Base-by-base conservation (phyloP, 2,329 filamentous ascomycete species). In the Ceratocystis cacaofunesta region DNA sequence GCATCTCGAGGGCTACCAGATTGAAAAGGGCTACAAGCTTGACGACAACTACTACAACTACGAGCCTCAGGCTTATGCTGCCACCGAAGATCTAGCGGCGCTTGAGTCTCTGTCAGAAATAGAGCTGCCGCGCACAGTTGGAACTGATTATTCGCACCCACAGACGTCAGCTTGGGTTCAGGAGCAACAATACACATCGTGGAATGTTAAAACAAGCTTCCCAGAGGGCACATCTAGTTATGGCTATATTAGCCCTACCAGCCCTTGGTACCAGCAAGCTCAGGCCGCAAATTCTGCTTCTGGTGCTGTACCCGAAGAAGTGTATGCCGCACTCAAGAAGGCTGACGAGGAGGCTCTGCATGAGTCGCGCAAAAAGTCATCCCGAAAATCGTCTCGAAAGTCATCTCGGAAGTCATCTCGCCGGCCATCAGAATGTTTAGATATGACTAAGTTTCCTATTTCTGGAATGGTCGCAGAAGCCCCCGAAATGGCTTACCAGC, bases 351-450 rank as follows among this genome's bases (percentile, higher is more conserved):
- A 58, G 30, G 25, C 28, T 58, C 55, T 32, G n/a, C 30, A 5
- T 7, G 55, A 58, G 55, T 58, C 28, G 6, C 55, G 28, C 1
- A 58, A 58, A 17, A 62, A 32, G 43, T 30, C 65, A 4, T 44
- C 65, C 17, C 64, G 55, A 25, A 66, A 48, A n/a, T 62, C 64
- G 4, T 66, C 64, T 12, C 64, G 48, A 1, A 63, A 62, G 36
- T 63, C 63, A 17, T 64, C 46, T 44, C 32, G 43, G 41, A 66
- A 63, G 30, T 63, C 52, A 36, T 66, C 65, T 12, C 48, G 41
- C 5, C 62, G 32, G 55, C 50, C 55, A 6, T 58, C 52, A 5
- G 62, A 63, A 30, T 66, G 46, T 25, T 48, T 22, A 17, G 58
- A 66, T 15, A 17, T 62, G 5, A 25, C 55, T 6, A 52, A 15